phyloP scores from a whole-genome alignment of 352 stramenopile species.

The Globisporangium barbulae region DNA sequence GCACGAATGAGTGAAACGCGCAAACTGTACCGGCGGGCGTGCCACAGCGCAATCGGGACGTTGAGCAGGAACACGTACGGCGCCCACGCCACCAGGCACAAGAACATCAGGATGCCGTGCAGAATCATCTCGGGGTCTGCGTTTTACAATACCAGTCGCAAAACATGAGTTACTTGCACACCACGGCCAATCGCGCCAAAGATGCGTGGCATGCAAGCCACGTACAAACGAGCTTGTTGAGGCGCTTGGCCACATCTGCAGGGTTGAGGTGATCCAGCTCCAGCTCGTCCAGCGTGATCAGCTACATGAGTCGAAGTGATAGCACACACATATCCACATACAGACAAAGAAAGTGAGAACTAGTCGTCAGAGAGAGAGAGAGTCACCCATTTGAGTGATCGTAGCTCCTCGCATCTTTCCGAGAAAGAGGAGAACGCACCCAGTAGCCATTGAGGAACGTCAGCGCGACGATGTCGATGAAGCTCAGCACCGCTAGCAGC shows the following conservation, averaged over 20 bases:
- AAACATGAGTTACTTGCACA: neutral
- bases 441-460: conserved; percentile 88
- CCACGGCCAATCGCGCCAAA: neutral
- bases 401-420: conserved; percentile 9
- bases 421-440: conserved; percentile 32
- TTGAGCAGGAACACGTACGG: conserved; percentile 81
- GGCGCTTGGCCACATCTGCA: conserved; percentile 75
- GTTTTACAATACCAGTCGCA: conserved; percentile 7
- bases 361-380: neutral
- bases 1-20: neutral
- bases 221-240: conserved; percentile 85
- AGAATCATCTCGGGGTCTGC: conserved; percentile 79
- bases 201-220: conserved; percentile 4
- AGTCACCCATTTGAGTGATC: neutral
- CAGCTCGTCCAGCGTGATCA: conserved; percentile 84
- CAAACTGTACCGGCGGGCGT: conserved; percentile 52
- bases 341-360: neutral
- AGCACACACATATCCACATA: conserved; percentile 1
- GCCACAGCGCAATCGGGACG: conserved; percentile 71
- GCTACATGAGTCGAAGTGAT: conserved; percentile 22
- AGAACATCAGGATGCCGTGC: conserved; percentile 70
- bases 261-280: conserved; percentile 87
- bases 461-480: conserved; percentile 80
- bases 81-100: conserved; percentile 71
- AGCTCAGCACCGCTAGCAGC: conserved; percentile 72